Percentiles rank a stretch among this genome's conserved stretches.
phyloP scores from a whole-genome alignment of 352 stramenopile species.

The Phytopythium cucurbitacearum region DNA sequence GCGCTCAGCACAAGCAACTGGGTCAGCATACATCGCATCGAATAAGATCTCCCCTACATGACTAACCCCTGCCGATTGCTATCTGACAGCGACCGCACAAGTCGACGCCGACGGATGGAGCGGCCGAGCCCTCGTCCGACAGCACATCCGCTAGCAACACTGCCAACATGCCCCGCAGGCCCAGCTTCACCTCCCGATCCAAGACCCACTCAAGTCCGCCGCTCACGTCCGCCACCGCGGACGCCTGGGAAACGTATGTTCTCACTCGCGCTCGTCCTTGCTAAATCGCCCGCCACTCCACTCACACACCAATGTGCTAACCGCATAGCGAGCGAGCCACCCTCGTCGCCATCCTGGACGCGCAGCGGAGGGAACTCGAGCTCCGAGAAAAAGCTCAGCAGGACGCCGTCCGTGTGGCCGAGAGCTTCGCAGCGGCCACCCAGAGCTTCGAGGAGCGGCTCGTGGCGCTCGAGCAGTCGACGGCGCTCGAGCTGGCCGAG shows the following conservation, averaged over 20 bases:
- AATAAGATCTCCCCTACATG: not conserved
- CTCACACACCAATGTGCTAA: not conserved
- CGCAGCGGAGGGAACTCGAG: slow-evolving; percentile 54
- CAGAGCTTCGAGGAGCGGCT: slow-evolving; percentile 58
- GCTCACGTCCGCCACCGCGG: slow-evolving; percentile 9
- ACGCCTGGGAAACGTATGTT: slow-evolving; percentile 37
- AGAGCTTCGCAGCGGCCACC: slow-evolving; percentile 49
- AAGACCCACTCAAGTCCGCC: slow-evolving; percentile 4
- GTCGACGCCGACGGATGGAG: not conserved
- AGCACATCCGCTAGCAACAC: not conserved
- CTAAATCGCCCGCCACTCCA: not conserved
- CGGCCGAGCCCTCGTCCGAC: not conserved
- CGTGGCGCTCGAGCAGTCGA: slow-evolving; percentile 36
- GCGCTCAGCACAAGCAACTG: slow-evolving; percentile 61
- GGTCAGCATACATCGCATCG: slow-evolving; percentile 8
- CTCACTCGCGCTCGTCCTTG: not conserved
- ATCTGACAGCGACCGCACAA: slow-evolving; percentile 1
- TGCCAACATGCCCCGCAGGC: not conserved
- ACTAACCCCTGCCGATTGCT: not conserved
- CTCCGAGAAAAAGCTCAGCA: slow-evolving; percentile 44
- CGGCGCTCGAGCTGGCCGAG: slow-evolving; percentile 32
- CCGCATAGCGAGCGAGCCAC: slow-evolving; percentile 38
- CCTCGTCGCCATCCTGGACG: slow-evolving; percentile 58
- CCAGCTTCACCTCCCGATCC: not conserved
- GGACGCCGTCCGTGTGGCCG: slow-evolving; percentile 45